Evolutionary conservation across 2,329 filamentous ascomycete genomes (phyloP).

Genomic region (Grosmannia clavigera): DNA sequence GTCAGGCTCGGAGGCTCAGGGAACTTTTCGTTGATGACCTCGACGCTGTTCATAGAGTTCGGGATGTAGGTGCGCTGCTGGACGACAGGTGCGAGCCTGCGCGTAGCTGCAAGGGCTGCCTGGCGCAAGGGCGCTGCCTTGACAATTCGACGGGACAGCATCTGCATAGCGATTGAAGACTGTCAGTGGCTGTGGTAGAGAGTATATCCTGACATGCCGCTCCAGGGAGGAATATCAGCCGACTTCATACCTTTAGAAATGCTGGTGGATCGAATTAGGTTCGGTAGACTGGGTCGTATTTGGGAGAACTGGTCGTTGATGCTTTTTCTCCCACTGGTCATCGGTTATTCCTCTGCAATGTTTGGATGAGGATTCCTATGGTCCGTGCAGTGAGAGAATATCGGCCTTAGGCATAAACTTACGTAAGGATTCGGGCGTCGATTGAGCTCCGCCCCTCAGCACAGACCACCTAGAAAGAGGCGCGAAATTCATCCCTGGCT

Average conservation of each 20-base stretch:
- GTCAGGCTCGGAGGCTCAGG: constrained; percentile 33
- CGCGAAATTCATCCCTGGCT: constrained; percentile 3
- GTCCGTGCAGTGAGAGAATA: constrained; percentile 6
- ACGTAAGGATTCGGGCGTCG: not conserved
- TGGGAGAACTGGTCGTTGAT: constrained; percentile 1
- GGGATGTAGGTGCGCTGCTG: constrained; percentile 48
- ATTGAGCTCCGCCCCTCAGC: not conserved
- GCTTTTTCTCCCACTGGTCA: constrained; percentile 7
- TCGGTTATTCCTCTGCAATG: constrained; percentile 11
- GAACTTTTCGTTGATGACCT: constrained; percentile 38
- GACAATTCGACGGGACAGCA: constrained; percentile 48
- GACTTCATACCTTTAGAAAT: constrained; percentile 5
- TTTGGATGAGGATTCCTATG: constrained; percentile 7
- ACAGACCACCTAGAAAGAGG: not conserved
- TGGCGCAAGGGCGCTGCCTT: constrained; percentile 36
- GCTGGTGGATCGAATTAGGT: constrained; percentile 7
- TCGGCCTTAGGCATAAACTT: constrained; percentile 4
- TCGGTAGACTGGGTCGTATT: not conserved
- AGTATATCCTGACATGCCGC: not conserved
- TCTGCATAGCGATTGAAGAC: constrained; percentile 25
- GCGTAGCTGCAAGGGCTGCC: constrained; percentile 30
- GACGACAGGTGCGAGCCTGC: constrained; percentile 34
- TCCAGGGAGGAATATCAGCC: not conserved
- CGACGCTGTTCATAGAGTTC: constrained; percentile 31
- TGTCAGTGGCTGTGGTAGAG: not conserved